Base-by-base conservation (phyloP, 1,284 basidiomycete species). In the Calocybe gambosa region DNA sequence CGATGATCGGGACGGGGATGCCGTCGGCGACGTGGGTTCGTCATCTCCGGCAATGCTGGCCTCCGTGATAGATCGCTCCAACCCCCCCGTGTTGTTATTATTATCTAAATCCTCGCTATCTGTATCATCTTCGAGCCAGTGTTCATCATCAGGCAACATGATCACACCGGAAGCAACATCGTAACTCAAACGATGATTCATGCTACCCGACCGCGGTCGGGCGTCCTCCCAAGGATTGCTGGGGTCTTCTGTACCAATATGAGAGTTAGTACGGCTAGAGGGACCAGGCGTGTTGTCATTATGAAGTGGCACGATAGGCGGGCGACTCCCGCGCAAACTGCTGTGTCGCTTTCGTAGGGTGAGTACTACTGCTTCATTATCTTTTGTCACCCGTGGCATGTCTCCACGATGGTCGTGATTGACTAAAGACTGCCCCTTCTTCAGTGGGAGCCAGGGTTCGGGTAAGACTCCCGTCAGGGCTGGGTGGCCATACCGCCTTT, bases 371-470 rank as follows among this genome's bases (percentile, higher is more conserved):
- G 86, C 81, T 52, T 84, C 72, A 35, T 72, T 75, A 46, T 76
- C 72, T 38, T 66, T 62, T 13, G 60, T 55, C 6, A 57, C 53
- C n/a, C 67, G 62, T 31, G 62, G 51, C 19, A 55, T 50, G 25
- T 64, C 65, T 53, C 58, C 66, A 50, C 63, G 63, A 54, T 64
- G 67, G 50, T 69, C 58, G 46, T 75, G 62, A 59, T 86, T 77
- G 15, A 80, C 77, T 4, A 90, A 74, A 1, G 77, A 76, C 62
- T 89, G 79, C 1, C 84, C 81, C 59, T 84, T 89, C 69, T 87
- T 88, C 41, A 89, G 65, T 0, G 93, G 93, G 0, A 96, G 75
- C 93, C 93, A 96, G 0, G 93, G 93, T 50, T 85, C 80, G 0
- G 93, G 93, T 0, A 96, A 75, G 2, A 87, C 78, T 0, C 93